Conservation (phyloP, 257 asterid species). For the Datura wrightii region DNA sequence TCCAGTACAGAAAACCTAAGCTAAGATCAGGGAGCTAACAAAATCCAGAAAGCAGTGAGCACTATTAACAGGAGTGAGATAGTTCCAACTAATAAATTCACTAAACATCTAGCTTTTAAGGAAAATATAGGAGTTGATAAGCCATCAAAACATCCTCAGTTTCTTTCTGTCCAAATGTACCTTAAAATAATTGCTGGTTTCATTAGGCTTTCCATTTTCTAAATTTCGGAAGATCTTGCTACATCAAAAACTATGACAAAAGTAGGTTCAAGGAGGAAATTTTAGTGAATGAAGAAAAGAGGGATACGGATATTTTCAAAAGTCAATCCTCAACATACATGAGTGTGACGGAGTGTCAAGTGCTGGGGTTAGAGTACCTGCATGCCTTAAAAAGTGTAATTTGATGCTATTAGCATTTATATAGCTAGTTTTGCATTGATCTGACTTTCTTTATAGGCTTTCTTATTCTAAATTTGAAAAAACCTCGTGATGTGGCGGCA, state of each 20-base stretch:
- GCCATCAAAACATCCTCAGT: neutral
- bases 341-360: slow-evolving; percentile 8
- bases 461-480: slow-evolving; percentile 10
- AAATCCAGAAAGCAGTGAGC: neutral
- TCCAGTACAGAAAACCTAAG: slow-evolving; percentile 17
- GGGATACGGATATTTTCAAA: neutral
- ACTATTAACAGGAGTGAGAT: slow-evolving; percentile 12
- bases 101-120: neutral
- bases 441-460: slow-evolving; percentile 6
- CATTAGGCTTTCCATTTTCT: neutral
- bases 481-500: slow-evolving; percentile 6
- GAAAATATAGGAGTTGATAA: slow-evolving; percentile 20
- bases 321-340: slow-evolving; percentile 13
- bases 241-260: neutral
- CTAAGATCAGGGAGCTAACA: slow-evolving; percentile 15
- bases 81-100: neutral
- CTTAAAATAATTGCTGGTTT: neutral
- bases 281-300: slow-evolving; percentile 21
- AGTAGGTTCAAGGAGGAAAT: slow-evolving; percentile 1
- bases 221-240: slow-evolving; percentile 1
- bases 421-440: neutral
- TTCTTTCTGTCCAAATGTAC: slow-evolving; percentile 11
- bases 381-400: slow-evolving; percentile 25
- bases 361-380: slow-evolving; percentile 4
- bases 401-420: neutral